phyloP scores from a whole-genome alignment of 148 eudicot genomes.

The Cornus kousa region DNA sequence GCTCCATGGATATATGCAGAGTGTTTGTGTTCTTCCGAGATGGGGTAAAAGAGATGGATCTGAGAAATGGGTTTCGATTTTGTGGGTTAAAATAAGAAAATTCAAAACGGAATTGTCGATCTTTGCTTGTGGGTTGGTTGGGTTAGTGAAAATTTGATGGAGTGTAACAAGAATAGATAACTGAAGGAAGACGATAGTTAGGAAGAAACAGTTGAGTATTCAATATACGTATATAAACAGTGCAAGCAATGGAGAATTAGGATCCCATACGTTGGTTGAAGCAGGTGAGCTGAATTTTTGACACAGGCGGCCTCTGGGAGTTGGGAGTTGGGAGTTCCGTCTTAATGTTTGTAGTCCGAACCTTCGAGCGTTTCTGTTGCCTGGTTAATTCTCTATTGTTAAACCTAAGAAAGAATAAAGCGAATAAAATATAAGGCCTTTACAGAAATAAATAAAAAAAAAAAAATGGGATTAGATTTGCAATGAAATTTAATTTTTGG shows the following conservation, averaged over 20 bases:
- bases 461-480: too few species aligned
- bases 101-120: background rate
- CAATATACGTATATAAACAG: background rate
- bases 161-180: background rate
- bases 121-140: background rate
- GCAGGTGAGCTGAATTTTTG: background rate
- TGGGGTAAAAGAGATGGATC: background rate
- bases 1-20: constrained; percentile 32
- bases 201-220: constrained; percentile 14
- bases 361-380: too few species aligned
- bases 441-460: too few species aligned
- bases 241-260: background rate
- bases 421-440: too few species aligned
- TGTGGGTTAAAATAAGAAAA: constrained; percentile 7
- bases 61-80: constrained; percentile 14
- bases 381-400: too few species aligned
- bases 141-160: background rate
- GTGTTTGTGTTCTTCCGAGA: background rate
- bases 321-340: too few species aligned
- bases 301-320: too few species aligned
- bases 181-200: background rate
- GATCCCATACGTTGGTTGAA: background rate
- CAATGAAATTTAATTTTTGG: too few species aligned
- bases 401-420: too few species aligned
- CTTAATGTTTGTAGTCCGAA: too few species aligned